phyloP scores from a whole-genome alignment of 371 early-diverging fungal species.

The Vavraia culicis region DNA sequence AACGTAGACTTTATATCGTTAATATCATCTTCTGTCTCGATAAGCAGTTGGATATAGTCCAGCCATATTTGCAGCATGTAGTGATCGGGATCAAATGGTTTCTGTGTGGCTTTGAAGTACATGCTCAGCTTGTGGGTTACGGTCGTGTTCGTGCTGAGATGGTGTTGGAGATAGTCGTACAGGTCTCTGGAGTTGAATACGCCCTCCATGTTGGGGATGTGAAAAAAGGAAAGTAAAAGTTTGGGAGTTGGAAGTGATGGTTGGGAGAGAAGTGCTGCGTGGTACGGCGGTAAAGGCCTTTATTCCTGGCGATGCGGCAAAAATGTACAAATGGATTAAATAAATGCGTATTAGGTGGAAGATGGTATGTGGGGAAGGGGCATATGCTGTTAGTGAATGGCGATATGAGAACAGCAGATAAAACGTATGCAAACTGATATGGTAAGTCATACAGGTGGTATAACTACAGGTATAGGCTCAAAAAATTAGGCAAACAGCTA shows the following conservation, averaged over 20 bases:
- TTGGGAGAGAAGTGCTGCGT: too few relatives aligned
- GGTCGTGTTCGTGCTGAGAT: conserved; percentile 8
- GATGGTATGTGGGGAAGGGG: too few relatives aligned
- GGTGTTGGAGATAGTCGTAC: conserved; percentile 4
- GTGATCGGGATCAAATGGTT: conserved; percentile 18
- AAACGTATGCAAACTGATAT: too few relatives aligned
- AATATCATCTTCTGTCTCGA: conserved; percentile 21
- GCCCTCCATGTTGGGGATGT: conserved; percentile 9
- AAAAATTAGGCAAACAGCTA: too few relatives aligned
- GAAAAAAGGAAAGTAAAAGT: not conserved
- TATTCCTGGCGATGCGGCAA: too few relatives aligned
- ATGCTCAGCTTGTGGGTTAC: conserved; percentile 26
- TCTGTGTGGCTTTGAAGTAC: conserved; percentile 37
- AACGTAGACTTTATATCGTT: conserved; percentile 29
- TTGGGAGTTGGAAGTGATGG: not conserved
- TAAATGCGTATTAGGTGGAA: too few relatives aligned
- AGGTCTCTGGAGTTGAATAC: conserved; percentile 14
- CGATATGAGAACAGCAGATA: too few relatives aligned
- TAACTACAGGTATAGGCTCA: too few relatives aligned
- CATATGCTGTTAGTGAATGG: too few relatives aligned
- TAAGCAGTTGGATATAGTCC: conserved; percentile 27
- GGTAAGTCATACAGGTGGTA: too few relatives aligned
- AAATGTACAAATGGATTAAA: too few relatives aligned
- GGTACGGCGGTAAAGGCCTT: too few relatives aligned
- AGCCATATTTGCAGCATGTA: conserved; percentile 26